Percentiles rank a stretch among this genome's conserved stretches.
phyloP scores from a whole-genome alignment of 768 basidiomycete species.

The Agaricus subrufescens region DNA sequence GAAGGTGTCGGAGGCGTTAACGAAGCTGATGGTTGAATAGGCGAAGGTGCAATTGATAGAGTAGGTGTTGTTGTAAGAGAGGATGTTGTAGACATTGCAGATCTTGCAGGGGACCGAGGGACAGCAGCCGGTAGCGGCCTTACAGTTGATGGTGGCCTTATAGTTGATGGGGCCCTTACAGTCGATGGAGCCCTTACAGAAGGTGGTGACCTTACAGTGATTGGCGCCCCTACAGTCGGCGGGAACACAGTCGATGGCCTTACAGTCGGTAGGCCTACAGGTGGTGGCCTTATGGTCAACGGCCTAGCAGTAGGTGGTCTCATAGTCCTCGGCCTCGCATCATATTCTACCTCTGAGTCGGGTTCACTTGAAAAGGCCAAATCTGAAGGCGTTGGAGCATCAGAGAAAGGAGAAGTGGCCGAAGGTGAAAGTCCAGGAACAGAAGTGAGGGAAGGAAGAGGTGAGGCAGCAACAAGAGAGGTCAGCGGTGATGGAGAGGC shows the following conservation, averaged over 20 bases:
- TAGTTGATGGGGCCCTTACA: too few species aligned
- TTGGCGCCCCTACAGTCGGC: too few species aligned
- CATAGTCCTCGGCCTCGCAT: background rate
- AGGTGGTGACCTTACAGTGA: too few species aligned
- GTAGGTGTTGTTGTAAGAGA: too few species aligned
- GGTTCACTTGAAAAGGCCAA: constrained; percentile 19
- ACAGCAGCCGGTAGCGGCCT: constrained; percentile 4
- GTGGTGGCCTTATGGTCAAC: too few species aligned
- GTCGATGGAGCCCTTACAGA: too few species aligned
- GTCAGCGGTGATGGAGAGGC: constrained; percentile 21
- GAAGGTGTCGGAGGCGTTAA: constrained; percentile 28
- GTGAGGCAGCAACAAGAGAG: constrained; percentile 16
- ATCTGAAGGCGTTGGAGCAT: constrained; percentile 28
- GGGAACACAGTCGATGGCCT: too few species aligned
- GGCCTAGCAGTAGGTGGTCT: background rate
- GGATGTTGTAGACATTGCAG: background rate
- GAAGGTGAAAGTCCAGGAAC: constrained; percentile 32
- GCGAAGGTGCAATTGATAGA: background rate
- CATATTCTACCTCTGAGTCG: constrained; percentile 16
- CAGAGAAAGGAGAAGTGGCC: constrained; percentile 20
- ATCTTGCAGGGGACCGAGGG: background rate
- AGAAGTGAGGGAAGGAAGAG: constrained; percentile 33
- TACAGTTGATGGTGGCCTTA: too few species aligned
- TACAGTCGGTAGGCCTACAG: too few species aligned
- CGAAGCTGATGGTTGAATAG: background rate